Base-by-base conservation (phyloP, 1,284 basidiomycete genomes). In the Trichosporon sp. region DNA sequence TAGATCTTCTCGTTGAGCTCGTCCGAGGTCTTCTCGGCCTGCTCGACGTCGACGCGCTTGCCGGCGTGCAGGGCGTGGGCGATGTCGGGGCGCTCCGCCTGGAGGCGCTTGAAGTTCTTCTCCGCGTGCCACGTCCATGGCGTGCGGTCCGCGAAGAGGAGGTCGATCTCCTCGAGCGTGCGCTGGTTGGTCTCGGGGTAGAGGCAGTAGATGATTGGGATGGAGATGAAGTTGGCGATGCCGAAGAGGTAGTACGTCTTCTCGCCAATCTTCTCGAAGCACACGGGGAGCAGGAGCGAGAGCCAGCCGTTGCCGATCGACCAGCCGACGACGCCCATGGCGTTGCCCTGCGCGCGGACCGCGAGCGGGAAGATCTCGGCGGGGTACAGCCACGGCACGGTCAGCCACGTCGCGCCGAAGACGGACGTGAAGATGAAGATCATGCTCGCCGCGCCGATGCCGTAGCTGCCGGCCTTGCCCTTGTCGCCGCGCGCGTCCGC, bases 351-450 rank as follows among this genome's bases (percentile, higher is more conserved):
- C 12, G 77, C 74, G 27, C 79, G 71, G 0, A 80, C 72, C 15
- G 72, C 74, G 9, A 75, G 68, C 0, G 79, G 79, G 70, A 77
- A 79, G 65, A 80, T 78, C 62, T 81, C 79, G 1, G 78, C 75
- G 0, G 76, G 78, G 64, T 79, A 81, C 31, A 80, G 65, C 77
- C 75, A 77, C 1, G 75, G 76, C 2, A 77, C 74, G 2, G 75
- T 76, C n/a, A 77, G 69, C 78, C 78, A 79, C 1, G 78, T 76
- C 0, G 76, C 76, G 21, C 77, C 76, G 34, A 78, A 79, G 2
- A 70, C 72, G 12, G 65, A 73, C 8, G 76, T 77, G 68, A 74
- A 79, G 35, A 79, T 35, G 69, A 78, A 77, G 29, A 77, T 68
- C 68, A 77, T 73, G 44, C 47, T 60, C 12, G 74, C 71, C 0